A percentile compares a stretch with the other conserved stretches of the same genome.
phyloP scores from a whole-genome alignment of 441 rosid species.

The Omphalea diandra region DNA sequence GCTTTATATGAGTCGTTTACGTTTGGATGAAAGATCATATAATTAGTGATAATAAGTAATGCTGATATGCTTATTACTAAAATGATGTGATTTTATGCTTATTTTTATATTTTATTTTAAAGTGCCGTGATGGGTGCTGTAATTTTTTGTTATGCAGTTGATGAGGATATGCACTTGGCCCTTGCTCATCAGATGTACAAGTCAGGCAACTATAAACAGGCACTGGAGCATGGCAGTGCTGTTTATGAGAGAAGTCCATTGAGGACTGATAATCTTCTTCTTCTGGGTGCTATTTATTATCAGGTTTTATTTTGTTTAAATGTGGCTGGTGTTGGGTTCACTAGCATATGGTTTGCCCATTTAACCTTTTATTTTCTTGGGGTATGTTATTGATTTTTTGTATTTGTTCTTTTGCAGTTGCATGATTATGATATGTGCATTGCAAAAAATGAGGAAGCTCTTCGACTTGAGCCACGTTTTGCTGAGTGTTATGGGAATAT shows the following conservation, averaged over 20 bases:
- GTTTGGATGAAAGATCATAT: too few species aligned
- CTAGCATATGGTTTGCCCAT: too few species aligned
- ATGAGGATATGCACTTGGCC: constrained; percentile 69
- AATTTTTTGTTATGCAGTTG: constrained; percentile 47
- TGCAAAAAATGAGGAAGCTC: constrained; percentile 93
- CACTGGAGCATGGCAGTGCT: constrained; percentile 77
- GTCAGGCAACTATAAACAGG: constrained; percentile 76
- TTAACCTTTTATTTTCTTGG: too few species aligned
- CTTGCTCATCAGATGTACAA: constrained; percentile 90
- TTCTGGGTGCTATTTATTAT: constrained; percentile 92
- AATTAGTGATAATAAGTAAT: too few species aligned
- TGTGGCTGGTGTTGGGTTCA: not conserved
- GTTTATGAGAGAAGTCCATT: constrained; percentile 75
- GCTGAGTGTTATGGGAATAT: constrained; percentile 99
- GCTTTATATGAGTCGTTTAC: too few species aligned
- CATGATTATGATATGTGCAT: constrained; percentile 99
- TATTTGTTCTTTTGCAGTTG: constrained; percentile 42
- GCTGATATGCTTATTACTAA: not conserved
- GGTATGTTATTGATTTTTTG: not conserved
- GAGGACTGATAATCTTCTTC: constrained; percentile 97
- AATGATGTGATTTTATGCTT: not conserved
- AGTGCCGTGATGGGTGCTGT: not conserved
- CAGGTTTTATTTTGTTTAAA: constrained; percentile 54
- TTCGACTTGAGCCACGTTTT: constrained; percentile 83
- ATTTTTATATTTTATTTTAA: not conserved